Percentiles rank a stretch among this genome's conserved stretches.
Conservation (phyloP, 176 grass and related monocot genomes). For the Leersia perrieri region DNA sequence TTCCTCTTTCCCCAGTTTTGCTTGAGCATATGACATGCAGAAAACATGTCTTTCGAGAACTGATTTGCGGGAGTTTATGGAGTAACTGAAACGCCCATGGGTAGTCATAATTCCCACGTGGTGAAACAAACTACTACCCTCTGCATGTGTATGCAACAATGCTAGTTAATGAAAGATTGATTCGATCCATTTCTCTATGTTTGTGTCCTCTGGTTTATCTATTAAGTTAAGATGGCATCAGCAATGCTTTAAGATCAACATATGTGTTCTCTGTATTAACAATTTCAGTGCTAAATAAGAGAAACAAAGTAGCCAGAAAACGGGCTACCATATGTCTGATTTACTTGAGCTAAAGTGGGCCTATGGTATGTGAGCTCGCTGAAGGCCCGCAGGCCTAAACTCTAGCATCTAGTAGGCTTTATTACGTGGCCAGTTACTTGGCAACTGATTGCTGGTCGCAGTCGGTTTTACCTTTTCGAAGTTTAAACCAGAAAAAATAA, state of each 20-base stretch:
- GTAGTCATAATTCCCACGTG: slow-evolving; percentile 15
- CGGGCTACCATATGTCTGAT: background rate
- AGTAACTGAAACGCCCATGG: background rate
- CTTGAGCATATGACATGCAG: background rate
- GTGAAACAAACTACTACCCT: background rate
- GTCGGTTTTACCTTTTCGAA: too few species aligned
- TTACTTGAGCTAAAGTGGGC: background rate
- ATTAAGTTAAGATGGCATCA: background rate
- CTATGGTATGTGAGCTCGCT: background rate
- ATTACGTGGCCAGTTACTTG: too few species aligned
- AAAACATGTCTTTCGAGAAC: background rate
- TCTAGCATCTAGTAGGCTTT: too few species aligned
- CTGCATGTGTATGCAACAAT: background rate
- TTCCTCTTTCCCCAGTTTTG: background rate
- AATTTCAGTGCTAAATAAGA: background rate
- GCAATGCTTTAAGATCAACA: background rate
- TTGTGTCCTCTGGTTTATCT: background rate
- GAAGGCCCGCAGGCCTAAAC: background rate
- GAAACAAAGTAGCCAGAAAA: background rate
- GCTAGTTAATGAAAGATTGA: background rate
- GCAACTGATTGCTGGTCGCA: too few species aligned
- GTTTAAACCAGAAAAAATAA: too few species aligned
- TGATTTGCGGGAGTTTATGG: background rate
- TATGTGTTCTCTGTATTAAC: background rate
- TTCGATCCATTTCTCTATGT: background rate